These are phyloP conservation scores for Dipteronia sinensis DNA, from an alignment of 345 rosid genomes.

Conservation along the genomic window DNA sequence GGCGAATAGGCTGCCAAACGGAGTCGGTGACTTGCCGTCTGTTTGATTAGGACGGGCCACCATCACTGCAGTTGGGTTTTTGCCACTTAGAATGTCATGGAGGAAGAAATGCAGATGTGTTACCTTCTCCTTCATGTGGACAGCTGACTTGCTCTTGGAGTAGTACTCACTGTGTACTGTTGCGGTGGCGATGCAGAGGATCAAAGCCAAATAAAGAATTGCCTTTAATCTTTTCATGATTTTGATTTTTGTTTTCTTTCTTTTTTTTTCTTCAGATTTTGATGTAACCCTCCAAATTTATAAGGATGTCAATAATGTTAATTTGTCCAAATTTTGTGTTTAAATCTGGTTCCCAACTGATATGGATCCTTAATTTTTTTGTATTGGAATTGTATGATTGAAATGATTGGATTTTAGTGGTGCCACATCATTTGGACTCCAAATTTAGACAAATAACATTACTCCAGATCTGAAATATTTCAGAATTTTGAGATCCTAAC, in stretches of 20 bases:
- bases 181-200: conserved; percentile 5
- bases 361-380: too few species aligned
- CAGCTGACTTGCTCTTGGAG: conserved; percentile 15
- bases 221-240: neutral
- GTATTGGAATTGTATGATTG: too few species aligned
- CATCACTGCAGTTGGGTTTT: conserved; percentile 50
- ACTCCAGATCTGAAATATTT: too few species aligned
- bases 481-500: too few species aligned
- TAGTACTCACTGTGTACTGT: neutral
- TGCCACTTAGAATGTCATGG: conserved; percentile 68
- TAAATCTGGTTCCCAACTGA: too few species aligned
- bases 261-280: neutral
- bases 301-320: neutral
- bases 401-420: too few species aligned
- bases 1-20: conserved; percentile 49
- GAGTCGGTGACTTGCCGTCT: conserved; percentile 47
- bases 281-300: neutral
- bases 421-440: too few species aligned
- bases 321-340: too few species aligned
- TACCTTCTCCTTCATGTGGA: conserved; percentile 16
- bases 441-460: too few species aligned
- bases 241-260: neutral
- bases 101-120: conserved; percentile 64
- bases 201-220: neutral
- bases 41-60: conserved; percentile 47